Evolutionary conservation across 345 rosid genomes (phyloP).

Genomic region (Eucalyptus pumila): DNA sequence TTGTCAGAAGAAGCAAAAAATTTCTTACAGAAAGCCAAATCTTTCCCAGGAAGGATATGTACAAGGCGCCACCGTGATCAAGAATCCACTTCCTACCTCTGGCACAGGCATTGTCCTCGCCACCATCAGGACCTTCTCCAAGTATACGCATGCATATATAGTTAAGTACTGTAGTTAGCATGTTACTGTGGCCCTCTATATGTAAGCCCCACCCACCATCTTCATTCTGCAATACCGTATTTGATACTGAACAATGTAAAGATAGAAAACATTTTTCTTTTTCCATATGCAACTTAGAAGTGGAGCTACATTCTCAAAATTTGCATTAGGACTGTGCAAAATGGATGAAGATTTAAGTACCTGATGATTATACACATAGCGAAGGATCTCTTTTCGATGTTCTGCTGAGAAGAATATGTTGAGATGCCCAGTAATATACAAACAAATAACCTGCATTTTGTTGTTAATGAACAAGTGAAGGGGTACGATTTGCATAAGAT

Average conservation of each 20-base stretch:
- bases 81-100: not conserved
- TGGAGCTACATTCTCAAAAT: not conserved
- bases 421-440: not conserved
- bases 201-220: not conserved
- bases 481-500: not conserved
- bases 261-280: not conserved
- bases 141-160: not conserved
- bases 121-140: not conserved
- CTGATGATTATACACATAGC: not conserved
- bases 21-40: not conserved
- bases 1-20: not conserved
- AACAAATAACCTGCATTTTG: not conserved
- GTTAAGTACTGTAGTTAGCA: not conserved
- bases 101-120: not conserved
- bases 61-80: not conserved
- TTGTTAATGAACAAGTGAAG: not conserved
- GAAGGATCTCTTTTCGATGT: not conserved
- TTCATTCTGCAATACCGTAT: not conserved
- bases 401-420: not conserved
- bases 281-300: not conserved
- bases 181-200: not conserved
- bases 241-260: not conserved
- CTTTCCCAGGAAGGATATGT: not conserved
- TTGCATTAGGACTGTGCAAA: not conserved
- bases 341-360: not conserved